A percentile compares a stretch with the other conserved stretches of the same genome.
Conservation (phyloP, 1,284 basidiomycete genomes). For the Chiua sp. region DNA sequence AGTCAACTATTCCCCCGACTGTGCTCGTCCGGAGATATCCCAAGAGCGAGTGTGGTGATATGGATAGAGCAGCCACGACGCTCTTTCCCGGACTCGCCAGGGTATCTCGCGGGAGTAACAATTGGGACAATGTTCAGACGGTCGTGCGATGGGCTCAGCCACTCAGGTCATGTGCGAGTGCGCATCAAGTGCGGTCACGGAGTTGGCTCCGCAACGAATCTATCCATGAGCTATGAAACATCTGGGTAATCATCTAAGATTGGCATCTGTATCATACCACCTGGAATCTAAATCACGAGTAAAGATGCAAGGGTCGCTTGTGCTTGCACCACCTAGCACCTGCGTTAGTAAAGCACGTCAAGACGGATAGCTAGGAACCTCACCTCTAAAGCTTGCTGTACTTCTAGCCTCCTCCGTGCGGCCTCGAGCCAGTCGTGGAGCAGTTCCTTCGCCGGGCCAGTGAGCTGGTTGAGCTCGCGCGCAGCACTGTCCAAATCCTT, state of each 20-base stretch:
- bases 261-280: no score
- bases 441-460: no score
- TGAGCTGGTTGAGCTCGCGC: no score
- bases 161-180: constrained; percentile 88
- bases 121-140: constrained; percentile 62
- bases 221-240: background rate
- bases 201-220: constrained; percentile 2
- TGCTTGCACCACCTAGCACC: no score
- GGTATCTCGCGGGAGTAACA: constrained; percentile 53
- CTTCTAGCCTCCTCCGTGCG: no score
- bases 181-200: constrained; percentile 48
- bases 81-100: constrained; percentile 87
- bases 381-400: no score
- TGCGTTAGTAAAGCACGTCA: no score
- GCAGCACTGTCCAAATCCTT: no score
- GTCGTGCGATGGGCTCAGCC: constrained; percentile 65
- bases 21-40: constrained; percentile 81
- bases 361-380: no score
- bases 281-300: no score
- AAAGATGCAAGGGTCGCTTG: no score
- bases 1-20: constrained; percentile 64
- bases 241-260: constrained; percentile 12
- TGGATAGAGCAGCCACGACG: constrained; percentile 76
- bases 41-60: constrained; percentile 70
- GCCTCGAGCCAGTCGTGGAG: no score